Percentiles rank a stretch among this genome's conserved stretches.
phyloP scores from a whole-genome alignment of 2,329 filamentous ascomycete genomes.

The Penicillium sp. region DNA sequence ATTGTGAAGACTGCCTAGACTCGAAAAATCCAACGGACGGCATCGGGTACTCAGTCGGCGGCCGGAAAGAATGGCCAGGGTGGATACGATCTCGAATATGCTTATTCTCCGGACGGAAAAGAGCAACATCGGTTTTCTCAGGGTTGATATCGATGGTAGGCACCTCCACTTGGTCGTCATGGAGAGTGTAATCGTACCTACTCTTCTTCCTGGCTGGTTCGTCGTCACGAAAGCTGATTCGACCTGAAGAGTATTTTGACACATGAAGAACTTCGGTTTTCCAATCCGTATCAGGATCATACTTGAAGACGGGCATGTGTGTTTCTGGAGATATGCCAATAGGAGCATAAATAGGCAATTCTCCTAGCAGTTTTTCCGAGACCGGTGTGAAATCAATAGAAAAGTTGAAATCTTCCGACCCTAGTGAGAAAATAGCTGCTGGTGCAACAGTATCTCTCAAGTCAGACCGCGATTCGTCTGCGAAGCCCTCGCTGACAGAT shows the following conservation, averaged over 20 bases:
- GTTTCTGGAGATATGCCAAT: constrained; percentile 53
- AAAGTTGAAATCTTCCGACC: constrained; percentile 77
- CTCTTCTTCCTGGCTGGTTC: constrained; percentile 71
- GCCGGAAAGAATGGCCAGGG: constrained; percentile 86
- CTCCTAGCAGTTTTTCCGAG: constrained; percentile 71
- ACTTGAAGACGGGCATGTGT: constrained; percentile 56
- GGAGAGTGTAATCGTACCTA: constrained; percentile 75
- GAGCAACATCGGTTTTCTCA: constrained; percentile 70
- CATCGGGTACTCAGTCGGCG: constrained; percentile 88
- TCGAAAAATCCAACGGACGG: constrained; percentile 89
- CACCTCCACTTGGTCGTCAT: constrained; percentile 62
- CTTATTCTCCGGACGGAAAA: constrained; percentile 88
- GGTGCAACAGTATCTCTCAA: constrained; percentile 52
- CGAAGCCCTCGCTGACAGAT: constrained; percentile 45
- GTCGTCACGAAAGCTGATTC: constrained; percentile 65
- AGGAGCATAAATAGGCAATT: constrained; percentile 74
- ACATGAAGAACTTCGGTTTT: constrained; percentile 73
- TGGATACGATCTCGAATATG: constrained; percentile 84
- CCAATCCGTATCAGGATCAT: constrained; percentile 68
- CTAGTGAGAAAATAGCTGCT: constrained; percentile 77
- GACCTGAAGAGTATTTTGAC: constrained; percentile 80
- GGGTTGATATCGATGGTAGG: constrained; percentile 55
- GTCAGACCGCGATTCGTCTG: constrained; percentile 43
- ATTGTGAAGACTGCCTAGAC: constrained; percentile 78
- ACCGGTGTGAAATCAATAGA: constrained; percentile 69